These are phyloP conservation scores for Cryptosporidium tyzzeri DNA, from an alignment of 169 alveolate genomes.

Conservation along the genomic window DNA sequence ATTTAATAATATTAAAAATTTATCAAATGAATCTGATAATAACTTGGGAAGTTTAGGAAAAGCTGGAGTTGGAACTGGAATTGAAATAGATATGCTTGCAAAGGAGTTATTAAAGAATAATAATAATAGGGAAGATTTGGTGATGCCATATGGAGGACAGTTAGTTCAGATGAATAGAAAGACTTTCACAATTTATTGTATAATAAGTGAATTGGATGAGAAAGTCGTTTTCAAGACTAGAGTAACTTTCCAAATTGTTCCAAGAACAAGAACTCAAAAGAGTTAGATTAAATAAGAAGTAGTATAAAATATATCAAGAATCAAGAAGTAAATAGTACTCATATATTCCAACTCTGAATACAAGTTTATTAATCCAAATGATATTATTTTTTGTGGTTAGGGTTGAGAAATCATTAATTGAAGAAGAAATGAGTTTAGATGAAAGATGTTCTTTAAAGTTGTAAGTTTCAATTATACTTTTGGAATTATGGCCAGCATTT, in stretches of 20 bases:
- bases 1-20: background rate
- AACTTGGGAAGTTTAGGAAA: background rate
- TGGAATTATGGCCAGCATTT: background rate
- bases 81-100: background rate
- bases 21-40: background rate
- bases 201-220: conserved; percentile 16
- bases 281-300: background rate
- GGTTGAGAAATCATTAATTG: background rate
- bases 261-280: conserved; percentile 30
- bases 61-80: background rate
- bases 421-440: background rate
- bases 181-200: conserved; percentile 42
- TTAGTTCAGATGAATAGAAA: conserved; percentile 47
- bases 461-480: background rate
- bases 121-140: background rate
- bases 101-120: conserved; percentile 3
- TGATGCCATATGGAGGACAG: conserved; percentile 20
- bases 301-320: background rate
- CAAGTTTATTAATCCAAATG: conserved; percentile 27
- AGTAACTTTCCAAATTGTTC: conserved; percentile 54
- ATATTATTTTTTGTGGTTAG: background rate
- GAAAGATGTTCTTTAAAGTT: background rate
- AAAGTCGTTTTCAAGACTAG: conserved; percentile 42
- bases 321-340: conserved; percentile 4
- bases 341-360: conserved; percentile 32